These are phyloP conservation scores for Proliferodiscus dingleyae DNA, from an alignment of 2,329 filamentous ascomycete genomes.

Conservation along the genomic window DNA sequence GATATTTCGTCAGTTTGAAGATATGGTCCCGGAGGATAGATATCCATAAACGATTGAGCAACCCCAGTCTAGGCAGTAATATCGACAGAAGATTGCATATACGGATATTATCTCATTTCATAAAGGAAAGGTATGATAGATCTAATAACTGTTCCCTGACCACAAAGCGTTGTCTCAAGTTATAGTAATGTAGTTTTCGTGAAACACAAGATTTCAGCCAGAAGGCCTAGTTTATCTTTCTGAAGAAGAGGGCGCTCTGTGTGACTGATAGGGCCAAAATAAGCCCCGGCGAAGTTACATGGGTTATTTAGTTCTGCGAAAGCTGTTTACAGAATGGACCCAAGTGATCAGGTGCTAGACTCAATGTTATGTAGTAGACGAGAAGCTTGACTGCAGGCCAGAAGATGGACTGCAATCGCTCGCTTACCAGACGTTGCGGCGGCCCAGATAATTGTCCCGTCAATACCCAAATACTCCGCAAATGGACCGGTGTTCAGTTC, in stretches of 20 bases:
- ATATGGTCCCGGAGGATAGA: slow-evolving; percentile 1
- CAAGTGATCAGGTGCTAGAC: background rate
- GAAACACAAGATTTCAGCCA: background rate
- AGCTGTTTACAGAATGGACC: background rate
- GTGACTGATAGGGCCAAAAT: background rate
- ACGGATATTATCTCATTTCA: background rate
- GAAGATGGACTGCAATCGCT: no score
- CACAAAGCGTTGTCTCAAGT: background rate
- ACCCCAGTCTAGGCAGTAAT: background rate
- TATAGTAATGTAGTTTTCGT: background rate
- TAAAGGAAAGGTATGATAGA: background rate
- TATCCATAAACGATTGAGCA: slow-evolving; percentile 1
- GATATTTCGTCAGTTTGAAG: slow-evolving; percentile 1
- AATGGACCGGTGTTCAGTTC: no score
- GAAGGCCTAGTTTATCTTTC: background rate
- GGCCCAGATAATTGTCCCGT: no score
- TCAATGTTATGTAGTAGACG: slow-evolving; percentile 1
- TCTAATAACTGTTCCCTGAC: background rate
- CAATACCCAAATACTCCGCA: no score
- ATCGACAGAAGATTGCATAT: background rate
- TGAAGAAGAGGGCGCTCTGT: background rate
- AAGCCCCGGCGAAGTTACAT: slow-evolving; percentile 1
- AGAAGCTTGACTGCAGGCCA: no score
- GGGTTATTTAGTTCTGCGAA: slow-evolving; percentile 1
- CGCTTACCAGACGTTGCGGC: no score